A percentile compares a stretch with the other conserved stretches of the same genome.
phyloP scores from a whole-genome alignment of 768 basidiomycete genomes.

The Lactarius tabidus region DNA sequence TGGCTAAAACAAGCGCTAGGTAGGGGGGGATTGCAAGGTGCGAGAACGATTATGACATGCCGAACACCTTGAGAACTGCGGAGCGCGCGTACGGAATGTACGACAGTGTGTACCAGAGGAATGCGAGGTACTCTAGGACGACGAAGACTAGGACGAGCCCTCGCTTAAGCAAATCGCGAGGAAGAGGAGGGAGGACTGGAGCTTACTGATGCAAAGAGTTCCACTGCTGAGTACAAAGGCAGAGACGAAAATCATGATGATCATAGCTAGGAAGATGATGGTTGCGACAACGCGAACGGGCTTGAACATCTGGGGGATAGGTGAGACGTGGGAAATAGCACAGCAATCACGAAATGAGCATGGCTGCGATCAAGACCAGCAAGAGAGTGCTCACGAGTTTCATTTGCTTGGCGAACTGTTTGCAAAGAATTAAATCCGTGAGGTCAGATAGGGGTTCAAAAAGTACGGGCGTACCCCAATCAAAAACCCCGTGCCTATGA shows the following conservation, averaged over 20 bases:
- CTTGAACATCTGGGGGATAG: conserved; percentile 86
- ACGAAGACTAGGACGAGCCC: conserved; percentile 63
- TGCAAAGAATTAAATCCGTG: background rate
- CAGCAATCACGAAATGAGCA: background rate
- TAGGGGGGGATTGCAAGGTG: background rate
- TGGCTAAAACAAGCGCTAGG: background rate
- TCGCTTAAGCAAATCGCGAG: conserved; percentile 1
- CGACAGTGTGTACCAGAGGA: conserved; percentile 81
- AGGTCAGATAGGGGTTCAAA: background rate
- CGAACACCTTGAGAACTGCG: conserved; percentile 64
- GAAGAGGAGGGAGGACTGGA: background rate
- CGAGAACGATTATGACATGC: conserved; percentile 32
- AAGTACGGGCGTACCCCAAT: conserved; percentile 61
- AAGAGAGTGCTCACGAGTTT: conserved; percentile 54
- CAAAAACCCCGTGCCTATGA: conserved; percentile 87
- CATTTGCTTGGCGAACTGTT: conserved; percentile 71
- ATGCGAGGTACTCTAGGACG: conserved; percentile 86
- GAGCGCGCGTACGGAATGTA: conserved; percentile 91
- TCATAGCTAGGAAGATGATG: conserved; percentile 69
- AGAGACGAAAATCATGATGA: conserved; percentile 78
- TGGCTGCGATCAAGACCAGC: background rate
- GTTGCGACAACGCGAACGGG: conserved; percentile 83
- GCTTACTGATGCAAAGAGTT: conserved; percentile 64
- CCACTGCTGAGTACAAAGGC: conserved; percentile 75
- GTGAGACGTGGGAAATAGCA: background rate